Evolutionary conservation across 2,329 filamentous ascomycete genomes (phyloP), one percentile per base, ranked within the genome.

Genomic region (Pyrenophora teres): DNA sequence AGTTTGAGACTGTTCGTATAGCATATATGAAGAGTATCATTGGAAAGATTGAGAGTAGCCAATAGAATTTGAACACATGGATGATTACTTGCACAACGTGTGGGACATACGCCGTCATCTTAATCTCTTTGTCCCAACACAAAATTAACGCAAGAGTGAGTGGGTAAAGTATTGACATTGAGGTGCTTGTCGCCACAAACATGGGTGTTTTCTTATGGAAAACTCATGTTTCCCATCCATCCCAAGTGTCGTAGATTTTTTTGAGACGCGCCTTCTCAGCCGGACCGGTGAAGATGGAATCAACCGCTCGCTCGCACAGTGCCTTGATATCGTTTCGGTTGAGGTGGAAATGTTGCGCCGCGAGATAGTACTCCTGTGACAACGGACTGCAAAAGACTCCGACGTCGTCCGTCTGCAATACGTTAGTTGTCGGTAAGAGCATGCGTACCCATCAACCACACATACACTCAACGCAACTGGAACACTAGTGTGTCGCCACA

Each of bases 351-450:
- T 92, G 85, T 59, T 86, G 73, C 1, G 87, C 85, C 3, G 88
- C 87, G 2, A 94, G 81, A 6, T 79, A 76, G 71, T 92, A 93
- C 70, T 95, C 90, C 60, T 91, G 86, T 0, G 88, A 92, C 3
- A 92, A 73, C 0, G 83, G 80, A 65, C 88, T 92, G 42, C 86
- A 87, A 64, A 94, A 94, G 18, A 94, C 84, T 2, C 89, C 90
- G 8, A 93, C 87, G 64, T 94, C 89, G 67, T 94, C 90, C 1
- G 90, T 94, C 88, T 92, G 54, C 4, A 36, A 21, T 13, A 5
- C 13, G 25, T 67, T 10, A 69, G 63, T 46, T 32, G 23, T 15
- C 10, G n/a, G 31, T 31, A 10, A 47, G 7, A 40, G 6, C 33
- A 40, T 13, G n/a, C 12, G 6, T n/a, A 3, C 10, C 33, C 3